phyloP scores from a whole-genome alignment of 2,329 filamentous ascomycete species.

The Fusarium anguioides region DNA sequence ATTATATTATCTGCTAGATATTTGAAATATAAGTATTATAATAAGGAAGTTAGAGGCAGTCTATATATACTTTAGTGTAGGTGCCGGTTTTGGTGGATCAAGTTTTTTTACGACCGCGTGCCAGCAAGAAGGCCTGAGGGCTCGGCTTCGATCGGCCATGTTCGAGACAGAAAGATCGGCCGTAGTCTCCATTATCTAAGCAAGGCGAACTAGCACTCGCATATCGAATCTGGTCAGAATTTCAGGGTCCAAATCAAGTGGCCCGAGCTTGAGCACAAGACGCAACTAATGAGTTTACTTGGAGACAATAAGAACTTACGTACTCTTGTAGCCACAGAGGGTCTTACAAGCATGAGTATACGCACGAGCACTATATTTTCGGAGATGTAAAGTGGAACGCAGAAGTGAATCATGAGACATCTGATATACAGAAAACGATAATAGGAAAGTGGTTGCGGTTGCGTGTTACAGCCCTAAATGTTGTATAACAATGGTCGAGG shows the following conservation, averaged over 20 bases:
- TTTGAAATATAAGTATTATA: no score
- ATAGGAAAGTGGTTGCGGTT: slow-evolving; percentile 1
- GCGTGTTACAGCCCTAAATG: not conserved
- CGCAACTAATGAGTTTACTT: slow-evolving; percentile 12
- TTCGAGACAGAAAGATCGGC: slow-evolving; percentile 29
- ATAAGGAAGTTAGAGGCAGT: no score
- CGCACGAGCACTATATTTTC: not conserved
- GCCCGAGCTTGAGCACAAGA: slow-evolving; percentile 31
- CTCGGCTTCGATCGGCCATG: slow-evolving; percentile 12
- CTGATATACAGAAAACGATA: not conserved
- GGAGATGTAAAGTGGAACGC: not conserved
- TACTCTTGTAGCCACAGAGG: slow-evolving; percentile 7
- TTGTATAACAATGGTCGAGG: not conserved
- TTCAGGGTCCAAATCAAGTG: slow-evolving; percentile 35
- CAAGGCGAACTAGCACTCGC: slow-evolving; percentile 9
- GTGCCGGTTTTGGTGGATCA: no score
- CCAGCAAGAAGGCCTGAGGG: slow-evolving; percentile 5
- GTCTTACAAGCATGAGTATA: slow-evolving; percentile 2
- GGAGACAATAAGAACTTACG: slow-evolving; percentile 8
- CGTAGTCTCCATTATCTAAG: slow-evolving; percentile 6
- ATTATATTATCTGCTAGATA: no score
- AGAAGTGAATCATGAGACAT: not conserved
- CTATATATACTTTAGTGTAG: no score
- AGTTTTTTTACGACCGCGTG: no score
- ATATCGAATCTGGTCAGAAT: slow-evolving; percentile 28